Evolutionary conservation across 202 grass and related monocot species (phyloP), one percentile per base, ranked within the genome.

Genomic region (Cymbopogon flexuosus): DNA sequence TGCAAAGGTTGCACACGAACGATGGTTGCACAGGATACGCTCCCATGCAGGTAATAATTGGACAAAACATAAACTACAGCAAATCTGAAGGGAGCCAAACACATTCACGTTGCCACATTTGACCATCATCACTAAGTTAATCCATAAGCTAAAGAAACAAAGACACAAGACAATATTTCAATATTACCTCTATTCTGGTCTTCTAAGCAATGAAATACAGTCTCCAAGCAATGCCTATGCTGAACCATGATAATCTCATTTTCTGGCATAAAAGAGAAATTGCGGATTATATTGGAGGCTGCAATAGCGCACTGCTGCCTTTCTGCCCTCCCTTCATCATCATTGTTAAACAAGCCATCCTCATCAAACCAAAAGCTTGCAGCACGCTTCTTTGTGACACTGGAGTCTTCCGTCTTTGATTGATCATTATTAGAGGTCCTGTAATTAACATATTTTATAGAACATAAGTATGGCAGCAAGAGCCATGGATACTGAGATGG

Each of bases 191-290:
- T 84, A 66, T 91, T 91, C 81, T 98, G 96, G 78, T 98, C 96
- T 85, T 98, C 88, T 37, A 98, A 75, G 87, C 92, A 93, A 58
- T 91, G 90, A 93, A 98, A 98, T 87, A 98, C 15, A 69, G 92
- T 95, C 83, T 95, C 96, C 79, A 98, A 78, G 88, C 96, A 98
- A 51, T 98, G 96, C 56, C 96, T 94, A 79, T 98, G 92, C 70
- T 98, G 96, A 72, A 92, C 96, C 96, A 98, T 98, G 21, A 91
- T 61, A 75, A 78, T 75, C 83, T 98, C 96, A 80, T 98, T 98
- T 81, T 98, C 96, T 52, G 96, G 96, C 92, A 98, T 98, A 79
- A 98, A 98, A 89, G 96, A 95, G 65, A 98, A 95, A 85, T 98
- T 98, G 31, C 92, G 90, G 76, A 98, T 93, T 77, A 98, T 91